phyloP scores from a whole-genome alignment of 2,329 filamentous ascomycete genomes.

The Dothiorella sarmentorum region DNA sequence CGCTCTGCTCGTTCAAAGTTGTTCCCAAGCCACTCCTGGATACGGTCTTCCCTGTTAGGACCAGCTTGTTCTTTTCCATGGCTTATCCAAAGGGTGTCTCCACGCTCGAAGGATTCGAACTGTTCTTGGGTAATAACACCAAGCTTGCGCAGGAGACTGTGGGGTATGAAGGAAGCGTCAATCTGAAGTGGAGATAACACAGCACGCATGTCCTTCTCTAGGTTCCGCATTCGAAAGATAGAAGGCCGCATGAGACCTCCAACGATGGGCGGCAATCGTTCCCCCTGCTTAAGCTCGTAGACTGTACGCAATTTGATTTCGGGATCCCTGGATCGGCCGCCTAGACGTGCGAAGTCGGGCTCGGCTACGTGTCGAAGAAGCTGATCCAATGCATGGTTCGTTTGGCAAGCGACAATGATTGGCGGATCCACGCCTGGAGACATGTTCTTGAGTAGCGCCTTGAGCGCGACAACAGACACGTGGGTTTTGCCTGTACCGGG shows the following conservation, averaged over 20 bases:
- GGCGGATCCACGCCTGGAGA: slow-evolving; percentile 52
- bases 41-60: slow-evolving; percentile 30
- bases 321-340: slow-evolving; percentile 60
- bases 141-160: slow-evolving; percentile 51
- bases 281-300: slow-evolving; percentile 40
- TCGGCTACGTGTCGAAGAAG: slow-evolving; percentile 65
- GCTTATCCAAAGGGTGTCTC: slow-evolving; percentile 43
- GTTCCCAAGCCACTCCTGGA: slow-evolving; percentile 59
- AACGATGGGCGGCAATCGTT: slow-evolving; percentile 2
- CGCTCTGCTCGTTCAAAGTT: slow-evolving; percentile 46
- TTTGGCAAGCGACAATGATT: slow-evolving; percentile 79
- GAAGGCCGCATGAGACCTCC: slow-evolving; percentile 43
- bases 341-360: slow-evolving; percentile 61
- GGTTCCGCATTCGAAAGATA: slow-evolving; percentile 40
- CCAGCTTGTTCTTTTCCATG: slow-evolving; percentile 20
- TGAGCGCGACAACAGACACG: slow-evolving; percentile 70
- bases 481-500: slow-evolving; percentile 79
- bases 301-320: slow-evolving; percentile 67
- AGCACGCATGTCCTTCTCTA: slow-evolving; percentile 41
- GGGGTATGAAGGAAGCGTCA: slow-evolving; percentile 48
- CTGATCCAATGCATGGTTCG: slow-evolving; percentile 87
- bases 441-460: slow-evolving; percentile 61
- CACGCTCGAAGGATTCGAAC: slow-evolving; percentile 55
- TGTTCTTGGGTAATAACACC: slow-evolving; percentile 63
- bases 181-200: slow-evolving; percentile 45